phyloP scores from a whole-genome alignment of 2,329 filamentous ascomycete species.

The Botrytis deweyae region DNA sequence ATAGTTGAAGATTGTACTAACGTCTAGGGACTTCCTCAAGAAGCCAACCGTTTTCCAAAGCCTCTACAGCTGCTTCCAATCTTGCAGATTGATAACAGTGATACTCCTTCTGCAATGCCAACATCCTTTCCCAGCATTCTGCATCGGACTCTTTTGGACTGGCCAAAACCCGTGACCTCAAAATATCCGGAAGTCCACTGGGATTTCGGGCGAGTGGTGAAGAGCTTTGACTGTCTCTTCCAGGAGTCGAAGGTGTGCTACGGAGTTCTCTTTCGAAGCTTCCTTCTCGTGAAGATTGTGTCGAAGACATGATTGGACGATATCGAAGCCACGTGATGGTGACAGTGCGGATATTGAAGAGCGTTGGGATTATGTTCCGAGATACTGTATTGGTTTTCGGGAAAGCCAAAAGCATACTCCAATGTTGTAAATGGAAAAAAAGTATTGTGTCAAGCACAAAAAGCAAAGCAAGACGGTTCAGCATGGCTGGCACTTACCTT shows the following conservation, averaged over 20 bases:
- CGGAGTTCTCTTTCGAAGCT: conserved; percentile 24
- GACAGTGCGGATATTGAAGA: not conserved
- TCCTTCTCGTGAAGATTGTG: conserved; percentile 19
- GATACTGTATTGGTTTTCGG: not conserved
- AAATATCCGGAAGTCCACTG: conserved; percentile 13
- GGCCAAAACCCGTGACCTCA: conserved; percentile 20
- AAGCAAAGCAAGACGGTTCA: not conserved
- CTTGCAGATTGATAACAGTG: conserved; percentile 39
- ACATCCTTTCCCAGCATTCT: conserved; percentile 37
- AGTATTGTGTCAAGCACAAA: not conserved
- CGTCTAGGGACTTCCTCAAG: conserved; percentile 34
- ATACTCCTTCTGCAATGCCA: conserved; percentile 36
- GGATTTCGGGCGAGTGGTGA: conserved; percentile 23
- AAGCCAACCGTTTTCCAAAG: conserved; percentile 31
- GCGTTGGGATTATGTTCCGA: not conserved
- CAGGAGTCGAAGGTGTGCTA: conserved; percentile 21
- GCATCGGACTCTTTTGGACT: conserved; percentile 27
- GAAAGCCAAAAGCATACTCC: conserved; percentile 16
- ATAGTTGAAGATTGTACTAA: conserved; percentile 25
- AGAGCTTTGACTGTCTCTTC: conserved; percentile 17
- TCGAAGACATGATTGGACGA: conserved; percentile 14
- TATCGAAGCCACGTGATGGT: conserved; percentile 12
- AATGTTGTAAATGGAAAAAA: not conserved
- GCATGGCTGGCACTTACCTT: not conserved
- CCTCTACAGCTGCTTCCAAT: conserved; percentile 38